Conservation (phyloP, 176 grass and related monocot genomes). For the Avena atlantica region DNA sequence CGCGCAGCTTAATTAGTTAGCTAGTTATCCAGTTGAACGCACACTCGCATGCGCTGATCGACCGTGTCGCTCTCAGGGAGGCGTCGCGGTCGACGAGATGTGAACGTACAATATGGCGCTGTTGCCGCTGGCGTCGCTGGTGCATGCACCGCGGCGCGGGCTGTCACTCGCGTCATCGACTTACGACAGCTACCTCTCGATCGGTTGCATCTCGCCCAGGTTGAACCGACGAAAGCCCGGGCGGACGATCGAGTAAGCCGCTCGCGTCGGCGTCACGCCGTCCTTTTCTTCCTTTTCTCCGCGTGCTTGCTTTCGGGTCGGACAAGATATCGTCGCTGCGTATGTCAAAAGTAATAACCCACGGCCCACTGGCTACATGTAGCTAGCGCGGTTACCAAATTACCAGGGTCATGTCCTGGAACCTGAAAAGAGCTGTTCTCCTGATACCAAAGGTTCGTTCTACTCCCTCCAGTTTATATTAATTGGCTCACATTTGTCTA, state of each 20-base stretch:
- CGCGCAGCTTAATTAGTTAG: neutral
- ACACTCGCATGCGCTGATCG: too few relatives aligned
- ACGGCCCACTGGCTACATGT: neutral
- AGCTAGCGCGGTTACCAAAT: too few relatives aligned
- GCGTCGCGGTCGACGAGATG: slow-evolving; percentile 14
- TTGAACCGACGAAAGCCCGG: neutral
- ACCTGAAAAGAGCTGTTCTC: too few relatives aligned
- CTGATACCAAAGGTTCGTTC: too few relatives aligned
- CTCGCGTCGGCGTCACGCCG: slow-evolving; percentile 34
- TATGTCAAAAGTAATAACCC: slow-evolving; percentile 27
- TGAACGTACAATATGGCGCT: slow-evolving; percentile 8
- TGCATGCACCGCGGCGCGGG: slow-evolving; percentile 40
- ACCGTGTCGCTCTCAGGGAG: slow-evolving; percentile 37
- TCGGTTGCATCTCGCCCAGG: slow-evolving; percentile 1
- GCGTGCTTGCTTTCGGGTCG: neutral
- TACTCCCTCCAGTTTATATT: too few relatives aligned
- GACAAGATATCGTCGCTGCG: neutral
- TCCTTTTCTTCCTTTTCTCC: neutral
- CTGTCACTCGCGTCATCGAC: slow-evolving; percentile 20
- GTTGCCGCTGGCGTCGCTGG: neutral
- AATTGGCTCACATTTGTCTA: too few relatives aligned
- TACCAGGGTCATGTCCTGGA: too few relatives aligned
- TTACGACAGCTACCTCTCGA: too few relatives aligned
- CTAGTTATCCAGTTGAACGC: neutral
- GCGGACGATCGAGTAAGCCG: slow-evolving; percentile 14